Conservation (phyloP, 2,329 filamentous ascomycete species). For the Cordyceps militaris region DNA sequence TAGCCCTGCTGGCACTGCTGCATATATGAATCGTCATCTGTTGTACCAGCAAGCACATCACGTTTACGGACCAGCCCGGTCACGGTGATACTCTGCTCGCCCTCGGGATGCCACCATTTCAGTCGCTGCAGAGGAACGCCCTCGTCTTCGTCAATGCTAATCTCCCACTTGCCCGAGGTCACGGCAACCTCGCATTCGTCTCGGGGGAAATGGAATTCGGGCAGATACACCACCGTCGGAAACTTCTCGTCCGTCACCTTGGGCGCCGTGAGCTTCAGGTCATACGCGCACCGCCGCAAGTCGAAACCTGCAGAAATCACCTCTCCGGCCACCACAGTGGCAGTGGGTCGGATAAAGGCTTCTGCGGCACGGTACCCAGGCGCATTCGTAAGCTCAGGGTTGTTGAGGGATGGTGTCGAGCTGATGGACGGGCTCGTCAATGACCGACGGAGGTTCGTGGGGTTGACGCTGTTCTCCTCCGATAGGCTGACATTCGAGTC, state of each 20-base stretch:
- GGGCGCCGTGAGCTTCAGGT: conserved; percentile 58
- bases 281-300: conserved; percentile 70
- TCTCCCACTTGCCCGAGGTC: conserved; percentile 83
- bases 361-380: conserved; percentile 84
- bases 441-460: conserved; percentile 66
- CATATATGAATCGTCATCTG: conserved; percentile 72
- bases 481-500: conserved; percentile 39
- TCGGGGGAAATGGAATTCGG: conserved; percentile 85
- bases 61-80: conserved; percentile 64
- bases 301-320: conserved; percentile 73
- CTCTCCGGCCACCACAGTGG: conserved; percentile 66
- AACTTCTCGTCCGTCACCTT: conserved; percentile 51
- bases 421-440: conserved; percentile 62
- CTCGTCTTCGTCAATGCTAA: conserved; percentile 65
- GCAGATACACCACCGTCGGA: conserved; percentile 79
- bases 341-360: conserved; percentile 82
- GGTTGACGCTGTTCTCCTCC: conserved; percentile 57
- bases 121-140: conserved; percentile 66
- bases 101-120: conserved; percentile 88
- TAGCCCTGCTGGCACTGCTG: conserved; percentile 55
- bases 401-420: conserved; percentile 43
- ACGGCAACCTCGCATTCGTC: conserved; percentile 65
- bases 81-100: conserved; percentile 72
- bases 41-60: conserved; percentile 48
- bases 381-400: conserved; percentile 52